Base-by-base conservation (phyloP, 2,329 filamentous ascomycete species). In the Ramichloridium luteum region DNA sequence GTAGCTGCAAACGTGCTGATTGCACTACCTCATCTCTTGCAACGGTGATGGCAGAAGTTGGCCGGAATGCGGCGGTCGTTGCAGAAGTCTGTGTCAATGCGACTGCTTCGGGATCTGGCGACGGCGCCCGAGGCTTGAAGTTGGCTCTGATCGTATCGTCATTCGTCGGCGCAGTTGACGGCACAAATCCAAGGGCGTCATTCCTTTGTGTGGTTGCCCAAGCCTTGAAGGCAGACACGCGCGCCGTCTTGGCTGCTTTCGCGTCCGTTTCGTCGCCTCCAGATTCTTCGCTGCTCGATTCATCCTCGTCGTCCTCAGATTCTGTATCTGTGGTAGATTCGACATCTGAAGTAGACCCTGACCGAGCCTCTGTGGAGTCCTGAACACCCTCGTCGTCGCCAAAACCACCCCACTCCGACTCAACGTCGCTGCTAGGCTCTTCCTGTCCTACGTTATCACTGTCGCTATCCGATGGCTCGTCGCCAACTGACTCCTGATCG, bases 121-220 rank as follows among this genome's bases (percentile, higher is more conserved):
- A 82, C 2, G 70, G 60, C 6, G 69, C 70, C 38, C 81, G 68
- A 4, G 78, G 78, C 30, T 67, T 64, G 50, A 86, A 85, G 31
- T 74, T 72, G 10, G 65, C 70, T 43, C 73, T 70, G 4, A 47
- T 31, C 2, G 39, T 38, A 8, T 39, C 38, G 25, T 45, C 37
- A 13, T 39, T 39, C 12, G 34, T 37, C 9, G 64, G 58, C 22
- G 59, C 56, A 3, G 70, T 37, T 16, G 63, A 65, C 9, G 72
- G 71, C 12, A 61, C 64, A 45, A 76, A 77, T 4, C 85, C 86
- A 17, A 92, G 64, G 4, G 81, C 79, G 46, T 88, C 72, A 47
- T 94, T 93, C 35, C 86, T 72, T 56, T 90, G 80, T 46, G 82
- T 74, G 16, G 77, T 75, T 13, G 90, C 90, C 90, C 90, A 98